Evolutionary conservation across 805 yeast species (phyloP).

Genomic region (Yamadazyma nakazawae): DNA sequence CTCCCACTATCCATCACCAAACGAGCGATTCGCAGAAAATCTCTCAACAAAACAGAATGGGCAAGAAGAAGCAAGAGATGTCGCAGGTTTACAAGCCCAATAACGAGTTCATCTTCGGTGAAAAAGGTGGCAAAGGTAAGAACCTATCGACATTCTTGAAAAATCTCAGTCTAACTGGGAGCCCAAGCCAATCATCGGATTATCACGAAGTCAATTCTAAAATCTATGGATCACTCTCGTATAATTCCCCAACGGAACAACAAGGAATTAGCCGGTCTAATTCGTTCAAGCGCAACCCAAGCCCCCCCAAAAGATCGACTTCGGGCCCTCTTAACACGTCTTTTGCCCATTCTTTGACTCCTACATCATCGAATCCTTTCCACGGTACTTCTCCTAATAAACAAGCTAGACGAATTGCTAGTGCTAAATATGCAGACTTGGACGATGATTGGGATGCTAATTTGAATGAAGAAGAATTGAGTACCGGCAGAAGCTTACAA

Average conservation of each 20-base stretch:
- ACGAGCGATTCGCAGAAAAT: conserved; percentile 3
- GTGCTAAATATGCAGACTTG: conserved; percentile 55
- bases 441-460: conserved; percentile 92
- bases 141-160: conserved; percentile 50
- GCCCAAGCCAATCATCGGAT: conserved; percentile 13
- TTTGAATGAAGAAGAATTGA: conserved; percentile 36
- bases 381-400: conserved; percentile 8
- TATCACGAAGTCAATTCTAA: conserved; percentile 30
- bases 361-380: conserved; percentile 8
- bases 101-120: conserved; percentile 65
- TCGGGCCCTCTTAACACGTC: conserved; percentile 11
- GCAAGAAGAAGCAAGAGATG: conserved; percentile 44
- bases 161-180: conserved; percentile 38
- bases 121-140: conserved; percentile 66
- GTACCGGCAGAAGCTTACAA: not conserved
- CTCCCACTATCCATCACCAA: not conserved
- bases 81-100: conserved; percentile 38
- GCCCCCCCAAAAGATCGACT: conserved; percentile 12
- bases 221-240: conserved; percentile 38
- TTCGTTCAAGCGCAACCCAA: not conserved
- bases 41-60: conserved; percentile 24
- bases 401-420: conserved; percentile 12
- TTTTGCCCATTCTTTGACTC: conserved; percentile 10
- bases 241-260: conserved; percentile 6
- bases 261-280: conserved; percentile 8